Base-by-base conservation (phyloP, 495 filamentous ascomycete species). In the Parachaetomium inaequale region DNA sequence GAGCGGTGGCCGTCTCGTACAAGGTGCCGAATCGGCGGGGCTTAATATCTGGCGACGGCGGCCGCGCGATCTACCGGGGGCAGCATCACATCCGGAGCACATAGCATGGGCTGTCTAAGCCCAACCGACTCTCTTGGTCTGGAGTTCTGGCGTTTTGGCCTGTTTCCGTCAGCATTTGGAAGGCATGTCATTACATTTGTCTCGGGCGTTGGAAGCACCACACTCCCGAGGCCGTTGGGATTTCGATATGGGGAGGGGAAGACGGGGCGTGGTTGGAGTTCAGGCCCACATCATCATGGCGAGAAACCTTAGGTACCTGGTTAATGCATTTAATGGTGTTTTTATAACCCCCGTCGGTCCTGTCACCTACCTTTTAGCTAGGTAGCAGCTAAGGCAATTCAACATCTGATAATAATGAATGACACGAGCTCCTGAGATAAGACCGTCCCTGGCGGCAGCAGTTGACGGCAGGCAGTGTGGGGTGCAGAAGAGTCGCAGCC, bases 131-230 rank as follows among this genome's bases (percentile, higher is more conserved):
- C 60, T 49, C 31, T 46, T 55, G 17, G 42, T 26, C n/a, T 47
- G 57, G 63, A 61, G 57, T 60, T 64, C n/a, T 55, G 62, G 62
- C 31, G 62, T 64, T 60, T 63, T 55, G 58, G 57, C 25, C 43
- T 15, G 19, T 31, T 51, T 58, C 15, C 47, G 25, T 47, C 19
- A 57, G 57, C 63, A 61, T 64, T 45, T 55, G 54, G 28, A 54
- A 51, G 56, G 51, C 42, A 40, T 62, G 26, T 66, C 17, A 63
- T 66, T 36, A 23, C 17, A 63, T 66, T 46, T 7, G 28, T 63
- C 11, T 26, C 19, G 50, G 59, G 46, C 54, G 46, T 62, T 43
- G 47, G 40, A n/a, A 58, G 47, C 32, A 11, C 14, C 19, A 28
- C 28, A 46, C 29, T 36, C 29, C 26, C 26, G 40, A 32, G 46